phyloP scores from a whole-genome alignment of 2,329 filamentous ascomycete genomes.

The Whalleya microplaca region DNA sequence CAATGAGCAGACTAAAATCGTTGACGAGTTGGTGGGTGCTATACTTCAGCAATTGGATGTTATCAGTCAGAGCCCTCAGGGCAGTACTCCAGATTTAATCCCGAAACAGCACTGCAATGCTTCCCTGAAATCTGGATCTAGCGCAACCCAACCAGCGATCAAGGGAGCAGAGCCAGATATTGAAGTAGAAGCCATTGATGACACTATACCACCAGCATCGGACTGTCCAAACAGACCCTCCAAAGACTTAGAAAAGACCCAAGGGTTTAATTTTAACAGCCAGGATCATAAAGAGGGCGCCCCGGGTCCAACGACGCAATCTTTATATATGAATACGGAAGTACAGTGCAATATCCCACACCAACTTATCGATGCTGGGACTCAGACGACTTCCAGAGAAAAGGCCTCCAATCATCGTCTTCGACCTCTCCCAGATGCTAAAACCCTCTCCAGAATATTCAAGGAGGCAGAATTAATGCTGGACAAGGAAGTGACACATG shows the following conservation, averaged over 20 bases:
- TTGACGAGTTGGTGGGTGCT: background rate
- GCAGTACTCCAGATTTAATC: too few species aligned
- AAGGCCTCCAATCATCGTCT: background rate
- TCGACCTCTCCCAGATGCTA: background rate
- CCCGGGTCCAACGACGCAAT: background rate
- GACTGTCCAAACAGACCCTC: too few species aligned
- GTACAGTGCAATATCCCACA: slow-evolving; percentile 3
- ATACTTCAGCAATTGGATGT: background rate
- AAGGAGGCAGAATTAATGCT: background rate
- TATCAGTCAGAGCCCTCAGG: background rate
- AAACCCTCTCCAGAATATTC: background rate
- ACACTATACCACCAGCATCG: too few species aligned
- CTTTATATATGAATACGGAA: slow-evolving; percentile 2
- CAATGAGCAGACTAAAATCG: background rate
- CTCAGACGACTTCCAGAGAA: background rate
- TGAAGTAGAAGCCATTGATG: too few species aligned
- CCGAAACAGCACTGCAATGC: too few species aligned
- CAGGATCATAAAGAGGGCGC: background rate
- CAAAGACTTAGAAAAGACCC: too few species aligned
- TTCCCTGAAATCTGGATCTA: too few species aligned
- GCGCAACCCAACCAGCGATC: too few species aligned
- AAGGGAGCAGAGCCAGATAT: too few species aligned
- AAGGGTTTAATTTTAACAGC: background rate
- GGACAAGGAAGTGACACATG: background rate
- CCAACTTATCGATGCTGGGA: background rate